Evolutionary conservation across 495 filamentous ascomycete species (phyloP).

Genomic region (Cercophora samala): DNA sequence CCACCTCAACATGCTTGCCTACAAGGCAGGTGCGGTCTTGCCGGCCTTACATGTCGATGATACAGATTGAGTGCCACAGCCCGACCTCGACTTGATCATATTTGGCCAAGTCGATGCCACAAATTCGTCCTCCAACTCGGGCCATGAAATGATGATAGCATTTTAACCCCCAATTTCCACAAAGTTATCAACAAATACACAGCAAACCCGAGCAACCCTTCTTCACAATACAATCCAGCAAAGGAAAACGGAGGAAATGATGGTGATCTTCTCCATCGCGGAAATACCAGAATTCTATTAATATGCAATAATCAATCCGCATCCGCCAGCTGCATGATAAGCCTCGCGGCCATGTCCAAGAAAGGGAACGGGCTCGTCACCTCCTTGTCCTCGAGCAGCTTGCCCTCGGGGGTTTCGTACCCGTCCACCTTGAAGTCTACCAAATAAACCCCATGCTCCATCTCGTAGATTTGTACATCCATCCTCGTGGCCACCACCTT

Average conservation of each 20-base stretch:
- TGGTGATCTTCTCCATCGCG: neutral
- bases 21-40: neutral
- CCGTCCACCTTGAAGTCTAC: conserved; percentile 99
- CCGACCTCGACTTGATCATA: no score
- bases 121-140: no score
- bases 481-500: conserved; percentile 78
- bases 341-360: conserved; percentile 65
- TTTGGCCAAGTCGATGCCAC: no score
- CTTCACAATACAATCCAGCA: no score
- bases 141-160: no score
- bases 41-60: no score
- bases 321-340: conserved; percentile 75
- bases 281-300: neutral
- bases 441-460: conserved; percentile 89
- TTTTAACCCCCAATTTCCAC: no score
- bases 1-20: neutral
- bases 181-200: neutral
- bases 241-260: neutral
- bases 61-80: no score
- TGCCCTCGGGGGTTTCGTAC: conserved; percentile 71
- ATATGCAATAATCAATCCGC: conserved; percentile 44
- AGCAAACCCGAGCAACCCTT: no score
- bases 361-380: conserved; percentile 75
- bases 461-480: conserved; percentile 93
- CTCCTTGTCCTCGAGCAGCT: conserved; percentile 64